Base-by-base conservation (phyloP, 2,329 filamentous ascomycete genomes). In the Trichoderma hamatum region DNA sequence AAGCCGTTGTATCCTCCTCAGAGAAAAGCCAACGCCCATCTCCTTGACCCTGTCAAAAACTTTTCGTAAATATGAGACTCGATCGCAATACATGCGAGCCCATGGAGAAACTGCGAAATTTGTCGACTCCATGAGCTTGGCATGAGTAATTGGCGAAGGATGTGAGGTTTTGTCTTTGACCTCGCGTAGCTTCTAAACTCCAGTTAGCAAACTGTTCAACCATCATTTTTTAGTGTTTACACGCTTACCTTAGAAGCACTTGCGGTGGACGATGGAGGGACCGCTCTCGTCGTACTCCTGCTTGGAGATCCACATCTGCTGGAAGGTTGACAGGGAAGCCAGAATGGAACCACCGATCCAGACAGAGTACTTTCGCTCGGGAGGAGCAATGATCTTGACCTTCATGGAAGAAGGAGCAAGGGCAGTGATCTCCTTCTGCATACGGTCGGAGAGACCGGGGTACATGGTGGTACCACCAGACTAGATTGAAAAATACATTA, bases 271-370 rank as follows among this genome's bases (percentile, higher is more conserved):
- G 82, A 98, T 98, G 81, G 94, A 97, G 79, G 95, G 96, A 86
- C 95, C 95, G 84, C 92, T 96, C 93, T 98, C 96, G 88, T 99
- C 96, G 91, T 98, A 98, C 89, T 98, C 95, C 88, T 99, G 96
- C 94, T 99, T 99, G 80, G 96, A 99, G 91, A 99, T 98, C 96
- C 96, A 99, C 96, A 99, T 99, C 88, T 99, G 96, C 90, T 99
- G 96, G 95, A 99, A 99, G 85, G 96, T 99, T 78, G 96, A 99
- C 80, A 99, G 92, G 74, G 96, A 99, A 78, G 96, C 96, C 81
- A 99, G 87, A 87, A 99, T 99, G 84, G 96, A 99, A 90, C 96
- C 96, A 96, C 96, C 96, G 84, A 99, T 99, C 96, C 96, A 99
- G 89, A 99, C 96, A 74, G 96, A 98, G 93, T 99, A 99, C 90